Base-by-base conservation (phyloP, 2,329 filamentous ascomycete species). In the Calonectria pteridis region DNA sequence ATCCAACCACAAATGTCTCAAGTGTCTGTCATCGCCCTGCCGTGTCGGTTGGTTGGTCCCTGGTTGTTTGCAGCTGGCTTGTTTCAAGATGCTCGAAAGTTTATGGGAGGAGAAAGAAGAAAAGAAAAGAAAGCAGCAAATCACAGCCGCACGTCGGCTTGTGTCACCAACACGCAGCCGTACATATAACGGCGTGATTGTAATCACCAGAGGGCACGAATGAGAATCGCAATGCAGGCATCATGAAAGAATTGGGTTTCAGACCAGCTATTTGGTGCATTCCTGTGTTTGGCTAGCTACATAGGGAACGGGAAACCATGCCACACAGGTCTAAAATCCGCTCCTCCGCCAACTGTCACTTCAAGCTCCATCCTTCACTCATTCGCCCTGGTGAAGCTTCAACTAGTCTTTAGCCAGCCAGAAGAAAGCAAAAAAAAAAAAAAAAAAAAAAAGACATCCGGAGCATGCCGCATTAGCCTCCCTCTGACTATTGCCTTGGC, bases 1-100 rank as follows among this genome's bases (percentile, higher is more conserved):
- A 62, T 62, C 55, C 33, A 62, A 62, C 55, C 55, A 62, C 33
- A 29, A 33, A 13, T 62, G 55, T 62, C 55, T 62, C 55, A 62
- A 40, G 55, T 40, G 33, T 14, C 55, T 49, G 59, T 33, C 40
- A 46, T 40, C 59, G 37, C 43, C 26, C 35, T 40, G 40, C 40
- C 59, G 29, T 31, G 43, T 43, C 29, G 43, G n/a, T 20, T n/a
- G 23, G 20, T 49, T 64, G 59, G 16, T 33, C 58, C 23, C 18
- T 46, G n/a, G 31, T 16, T 63, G 59, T 43, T 49, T 46, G 59
- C 29, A 46, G 40, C 28, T 46, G 59, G 59, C 59, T 46, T 64
- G 59, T 64, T 64, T 49, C 37, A 49, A 64, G 29, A 33, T 23
- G 28, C 26, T 11, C n/a, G 43, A 59, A 62, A 40, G 55, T 37